These are phyloP conservation scores for Leptodermis oblonga DNA, from an alignment of 257 asterid species.

Conservation along the genomic window DNA sequence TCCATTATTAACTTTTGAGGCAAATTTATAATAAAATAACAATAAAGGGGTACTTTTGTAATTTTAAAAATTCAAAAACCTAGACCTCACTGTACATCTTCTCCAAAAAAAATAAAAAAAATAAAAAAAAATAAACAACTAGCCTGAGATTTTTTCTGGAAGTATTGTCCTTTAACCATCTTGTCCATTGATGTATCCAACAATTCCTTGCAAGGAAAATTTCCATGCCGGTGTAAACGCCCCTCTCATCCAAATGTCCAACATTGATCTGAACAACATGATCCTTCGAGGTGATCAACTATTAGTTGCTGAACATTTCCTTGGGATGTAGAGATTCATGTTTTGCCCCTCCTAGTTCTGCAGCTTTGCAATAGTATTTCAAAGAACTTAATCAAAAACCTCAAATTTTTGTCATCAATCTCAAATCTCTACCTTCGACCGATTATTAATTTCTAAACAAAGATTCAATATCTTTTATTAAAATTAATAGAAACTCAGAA, in stretches of 20 bases:
- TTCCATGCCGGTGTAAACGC: conserved; percentile 60
- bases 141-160: conserved; percentile 59
- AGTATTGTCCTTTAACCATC: conserved; percentile 45
- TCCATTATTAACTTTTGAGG: too few relatives aligned
- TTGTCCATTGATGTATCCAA: conserved; percentile 42
- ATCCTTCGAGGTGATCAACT: conserved; percentile 88
- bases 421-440: too few relatives aligned
- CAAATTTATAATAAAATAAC: too few relatives aligned
- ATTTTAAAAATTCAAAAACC: too few relatives aligned
- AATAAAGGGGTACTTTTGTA: too few relatives aligned
- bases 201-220: conserved; percentile 13
- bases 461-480: too few relatives aligned
- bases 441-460: too few relatives aligned
- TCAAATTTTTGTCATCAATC: too few relatives aligned
- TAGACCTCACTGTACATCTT: too few relatives aligned
- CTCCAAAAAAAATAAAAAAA: too few relatives aligned
- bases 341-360: conserved; percentile 74
- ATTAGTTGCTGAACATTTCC: conserved; percentile 83
- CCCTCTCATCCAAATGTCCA: conserved; percentile 77
- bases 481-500: too few relatives aligned
- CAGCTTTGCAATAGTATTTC: conserved; percentile 35
- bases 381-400: background rate
- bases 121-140: too few relatives aligned
- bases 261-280: conserved; percentile 82
- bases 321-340: conserved; percentile 73